Base-by-base conservation (phyloP, 179 eudicot species). In the Camellia oleifera region DNA sequence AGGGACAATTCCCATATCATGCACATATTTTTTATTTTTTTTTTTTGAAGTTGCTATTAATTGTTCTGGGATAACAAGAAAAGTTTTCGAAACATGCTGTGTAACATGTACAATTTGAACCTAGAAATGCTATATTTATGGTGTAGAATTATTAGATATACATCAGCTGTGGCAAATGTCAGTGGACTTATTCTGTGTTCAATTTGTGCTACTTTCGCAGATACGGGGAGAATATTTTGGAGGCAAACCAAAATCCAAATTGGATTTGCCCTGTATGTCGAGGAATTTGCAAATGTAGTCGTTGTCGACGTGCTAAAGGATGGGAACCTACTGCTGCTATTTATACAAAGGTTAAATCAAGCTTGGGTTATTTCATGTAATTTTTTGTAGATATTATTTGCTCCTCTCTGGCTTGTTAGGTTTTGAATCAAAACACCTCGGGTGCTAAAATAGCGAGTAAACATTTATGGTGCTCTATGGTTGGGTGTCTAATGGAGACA, bases 211-310 rank as follows among this genome's bases (percentile, higher is more conserved):
- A 23, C 70, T 44, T 70, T 32, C 80, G 74, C 81, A 91, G 97
- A 74, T 93, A 93, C 78, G 98, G 97, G 13, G 98, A 93, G 81
- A 92, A 93, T 80, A 83, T 93, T 17, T 45, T 78, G 53, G 98
- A 92, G 84, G 86, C 90, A 63, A 78, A 82, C 63, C 63, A 87
- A 70, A 86, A 91, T 50, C 81, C 87, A 6, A 54, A 74, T 48
- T 93, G 94, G 98, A 65, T 69, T 14, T 93, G 96, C 78, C 98
- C 97, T 12, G 89, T 79, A 67, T 92, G 96, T 76, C 88, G 97
- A 73, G 98, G 87, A 17, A 92, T 93, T 77, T 93, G 98, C 82
- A 93, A 93, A 77, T 93, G 97, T 85, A 92, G 93, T 77, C 89
- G 92, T 13, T 93, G 98, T 76, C 88, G 97, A 68, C 67, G 91